Conservation (phyloP, 306 rosid genomes). For the Lupinus albus region DNA sequence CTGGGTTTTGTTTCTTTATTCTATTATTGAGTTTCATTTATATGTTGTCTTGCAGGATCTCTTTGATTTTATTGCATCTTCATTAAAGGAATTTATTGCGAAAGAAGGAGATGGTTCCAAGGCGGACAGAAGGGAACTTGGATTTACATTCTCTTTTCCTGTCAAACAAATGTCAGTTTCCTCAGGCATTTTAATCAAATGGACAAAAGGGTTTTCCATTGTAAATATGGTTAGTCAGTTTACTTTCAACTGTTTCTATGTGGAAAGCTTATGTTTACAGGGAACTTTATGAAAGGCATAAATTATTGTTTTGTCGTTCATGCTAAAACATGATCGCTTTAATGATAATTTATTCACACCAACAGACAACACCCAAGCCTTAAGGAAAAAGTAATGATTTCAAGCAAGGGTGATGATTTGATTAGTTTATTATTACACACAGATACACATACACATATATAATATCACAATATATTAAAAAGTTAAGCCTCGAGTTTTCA, state of each 20-base stretch:
- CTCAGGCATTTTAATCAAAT: conserved; percentile 79
- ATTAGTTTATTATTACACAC: not conserved
- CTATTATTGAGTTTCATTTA: conserved; percentile 6
- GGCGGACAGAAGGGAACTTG: conserved; percentile 66
- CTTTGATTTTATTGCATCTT: conserved; percentile 81
- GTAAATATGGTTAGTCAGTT: conserved; percentile 71
- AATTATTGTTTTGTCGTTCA: not conserved
- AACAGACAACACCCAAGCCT: too few species aligned
- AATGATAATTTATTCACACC: conserved; percentile 10
- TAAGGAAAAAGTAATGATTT: not conserved
- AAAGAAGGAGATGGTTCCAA: conserved; percentile 62
- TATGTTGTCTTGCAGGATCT: conserved; percentile 65
- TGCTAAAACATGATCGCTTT: not conserved
- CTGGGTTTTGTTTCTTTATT: conserved; percentile 22
- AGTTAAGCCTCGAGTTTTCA: not conserved
- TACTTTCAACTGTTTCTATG: conserved; percentile 35
- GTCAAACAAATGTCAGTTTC: conserved; percentile 75
- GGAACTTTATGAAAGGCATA: conserved; percentile 15
- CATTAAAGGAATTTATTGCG: conserved; percentile 65
- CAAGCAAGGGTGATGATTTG: not conserved
- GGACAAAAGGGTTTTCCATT: conserved; percentile 87
- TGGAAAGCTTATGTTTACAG: conserved; percentile 35
- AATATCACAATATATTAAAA: not conserved
- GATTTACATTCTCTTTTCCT: conserved; percentile 94
- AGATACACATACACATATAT: too few species aligned